Evolutionary conservation across 23 red algal species (phyloP), one percentile per base, ranked within the genome.

Genomic region (Gracilaria caudata): DNA sequence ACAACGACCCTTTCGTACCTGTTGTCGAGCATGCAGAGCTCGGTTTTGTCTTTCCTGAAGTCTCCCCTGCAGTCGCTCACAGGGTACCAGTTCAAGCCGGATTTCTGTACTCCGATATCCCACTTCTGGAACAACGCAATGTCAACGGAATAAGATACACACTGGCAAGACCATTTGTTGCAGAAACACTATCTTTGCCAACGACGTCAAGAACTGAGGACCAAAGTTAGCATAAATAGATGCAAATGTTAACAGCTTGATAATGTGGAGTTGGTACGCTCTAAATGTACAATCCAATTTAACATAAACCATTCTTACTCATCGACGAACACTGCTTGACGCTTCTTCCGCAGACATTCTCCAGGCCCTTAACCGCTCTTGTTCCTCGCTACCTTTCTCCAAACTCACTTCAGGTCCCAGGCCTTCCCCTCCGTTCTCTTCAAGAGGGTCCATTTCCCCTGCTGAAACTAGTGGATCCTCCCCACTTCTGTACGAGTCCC

Each of bases 301-400:
- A 77, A 77, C 43, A 51, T 77, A 57, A 80, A 36, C 28, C 45
- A 55, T 59, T 25, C 28, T 3, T 34, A 56, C 39, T 73, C 72
- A 89, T 89, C 85, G 68, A 20, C 46, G 68, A 58, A 89, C 85
- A 79, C 34, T 89, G 14, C 72, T 77, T 32, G 85, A 89, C 12
- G 85, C 85, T 49, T 68, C 85, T n/a, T 79, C 73, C 34, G 85
- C 85, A 4, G 85, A 89, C 85, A 89, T 89, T 64, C 71, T 61
- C 85, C 85, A 89, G 8, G 55, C 72, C 26, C 85, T 29, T 49
- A 89, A 78, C 30, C 85, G 51, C 32, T 57, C 72, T 66, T 68
- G 38, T 78, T 89, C 84, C 28, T 89, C 71, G 60, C 57, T 73
- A 28, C 54, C 73, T 23, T 44, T 46, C 32, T 77, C 72, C 54